Evolutionary conservation across 2,329 filamentous ascomycete genomes (phyloP), one percentile per base, ranked within the genome.

Genomic region (Arachnomyces sp.): DNA sequence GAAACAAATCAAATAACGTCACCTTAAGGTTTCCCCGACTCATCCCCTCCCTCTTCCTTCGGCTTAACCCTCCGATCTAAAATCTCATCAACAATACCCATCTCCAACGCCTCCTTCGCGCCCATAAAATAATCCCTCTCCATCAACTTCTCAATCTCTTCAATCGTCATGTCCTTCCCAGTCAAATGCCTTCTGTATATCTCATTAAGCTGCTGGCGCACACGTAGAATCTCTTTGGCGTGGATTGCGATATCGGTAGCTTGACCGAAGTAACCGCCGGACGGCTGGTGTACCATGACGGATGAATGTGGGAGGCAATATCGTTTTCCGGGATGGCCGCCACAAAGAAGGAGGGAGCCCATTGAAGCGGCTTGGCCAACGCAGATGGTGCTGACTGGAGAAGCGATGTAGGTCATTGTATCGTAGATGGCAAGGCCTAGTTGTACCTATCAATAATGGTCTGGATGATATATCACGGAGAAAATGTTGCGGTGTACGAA

Each of bases 261-360:
- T 49, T 82, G 78, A 9, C 80, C 80, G 32, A 69, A 70, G 53
- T 81, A 82, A 3, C 80, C 80, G 34, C 90, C 90, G 2, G 84
- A 80, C 1, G 93, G 92, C 61, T 98, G 92, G 66, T 98, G 92
- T 40, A 98, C 82, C 92, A 98, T 98, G 57, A 98, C 84, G 39
- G 86, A 84, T 52, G 82, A 86, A 62, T 98, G 89, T n/a, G 89
- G 89, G 28, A 98, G 74, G 40, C 86, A 88, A 62, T 82, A 95
- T 29, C 92, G 74, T 63, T 92, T 87, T 12, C 88, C 88, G 1
- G 84, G 74, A 43, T 86, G 78, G 14, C 93, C 92, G 34, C 90
- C 92, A 35, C 85, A 84, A 1, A 98, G 77, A 1, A 98, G 72
- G 16, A 98, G 73, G 1, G 84, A 87, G 4, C 89, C 92, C 92